phyloP scores from a whole-genome alignment of 1,139 yeast species.

The Suhomyces bribrorum region DNA sequence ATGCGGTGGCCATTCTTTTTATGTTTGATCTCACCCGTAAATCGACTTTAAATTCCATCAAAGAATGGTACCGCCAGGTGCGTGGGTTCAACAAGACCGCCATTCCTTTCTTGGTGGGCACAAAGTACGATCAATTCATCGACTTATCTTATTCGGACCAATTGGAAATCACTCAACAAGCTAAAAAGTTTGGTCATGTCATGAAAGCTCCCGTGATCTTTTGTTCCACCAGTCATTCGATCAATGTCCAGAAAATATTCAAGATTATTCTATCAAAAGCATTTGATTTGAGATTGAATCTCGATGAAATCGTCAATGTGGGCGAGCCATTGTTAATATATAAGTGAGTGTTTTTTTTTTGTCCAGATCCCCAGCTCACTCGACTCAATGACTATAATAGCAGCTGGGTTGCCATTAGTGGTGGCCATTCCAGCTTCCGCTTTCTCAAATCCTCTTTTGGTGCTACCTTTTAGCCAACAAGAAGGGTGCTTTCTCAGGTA shows the following conservation, averaged over 20 bases:
- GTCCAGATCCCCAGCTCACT: too few relatives aligned
- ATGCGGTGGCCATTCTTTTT: conserved; percentile 89
- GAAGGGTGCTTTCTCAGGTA: too few relatives aligned
- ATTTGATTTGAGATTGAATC: conserved; percentile 78
- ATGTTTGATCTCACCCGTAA: conserved; percentile 91
- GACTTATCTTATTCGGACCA: conserved; percentile 82
- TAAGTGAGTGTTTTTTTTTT: too few relatives aligned
- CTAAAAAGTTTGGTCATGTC: conserved; percentile 83
- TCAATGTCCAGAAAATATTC: conserved; percentile 92
- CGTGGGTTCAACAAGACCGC: conserved; percentile 91
- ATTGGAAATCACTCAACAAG: conserved; percentile 79
- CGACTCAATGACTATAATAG: too few relatives aligned
- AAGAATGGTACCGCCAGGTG: conserved; percentile 95
- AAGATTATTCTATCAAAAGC: conserved; percentile 90
- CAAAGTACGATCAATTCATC: conserved; percentile 87
- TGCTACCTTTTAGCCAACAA: too few relatives aligned
- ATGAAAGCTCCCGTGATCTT: conserved; percentile 91
- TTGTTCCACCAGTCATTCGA: conserved; percentile 90
- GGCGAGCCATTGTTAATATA: conserved; percentile 91
- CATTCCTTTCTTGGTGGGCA: conserved; percentile 89
- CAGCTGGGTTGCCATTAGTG: too few relatives aligned
- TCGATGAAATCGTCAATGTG: conserved; percentile 78
- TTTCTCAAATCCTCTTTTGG: too few relatives aligned
- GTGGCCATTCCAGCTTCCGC: too few relatives aligned
- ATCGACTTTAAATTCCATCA: conserved; percentile 79